Conservation (phyloP, 2,329 filamentous ascomycete genomes). For the Verticillium nubilum region DNA sequence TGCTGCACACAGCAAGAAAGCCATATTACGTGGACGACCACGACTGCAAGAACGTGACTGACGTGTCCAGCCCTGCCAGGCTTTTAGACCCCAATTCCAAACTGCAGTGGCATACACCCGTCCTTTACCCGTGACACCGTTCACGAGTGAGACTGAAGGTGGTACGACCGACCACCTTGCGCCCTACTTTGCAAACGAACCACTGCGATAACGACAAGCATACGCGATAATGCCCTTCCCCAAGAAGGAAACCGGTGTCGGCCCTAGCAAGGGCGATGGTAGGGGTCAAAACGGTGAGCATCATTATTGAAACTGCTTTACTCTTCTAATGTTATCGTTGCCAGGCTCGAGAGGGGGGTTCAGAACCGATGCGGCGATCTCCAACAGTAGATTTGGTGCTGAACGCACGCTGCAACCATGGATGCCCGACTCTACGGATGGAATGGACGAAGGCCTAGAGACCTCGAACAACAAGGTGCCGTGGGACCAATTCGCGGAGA, state of each 20-base stretch:
- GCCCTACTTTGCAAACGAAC: not conserved
- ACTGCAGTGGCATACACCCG: too few species aligned
- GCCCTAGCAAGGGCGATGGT: constrained; percentile 25
- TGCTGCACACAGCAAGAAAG: too few species aligned
- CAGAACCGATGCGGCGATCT: constrained; percentile 85
- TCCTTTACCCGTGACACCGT: not conserved
- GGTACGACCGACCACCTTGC: not conserved
- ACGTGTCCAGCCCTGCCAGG: too few species aligned
- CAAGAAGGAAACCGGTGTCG: constrained; percentile 29
- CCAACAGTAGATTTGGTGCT: constrained; percentile 60
- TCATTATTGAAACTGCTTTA: not conserved
- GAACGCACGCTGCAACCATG: constrained; percentile 78
- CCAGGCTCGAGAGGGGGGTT: constrained; percentile 65
- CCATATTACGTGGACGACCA: too few species aligned
- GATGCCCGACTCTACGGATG: constrained; percentile 62
- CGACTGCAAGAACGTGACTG: too few species aligned
- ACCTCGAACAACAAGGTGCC: constrained; percentile 38
- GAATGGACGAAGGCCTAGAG: constrained; percentile 67
- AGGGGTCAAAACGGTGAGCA: constrained; percentile 33
- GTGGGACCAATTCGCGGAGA: constrained; percentile 95
- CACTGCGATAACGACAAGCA: not conserved
- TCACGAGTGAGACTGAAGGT: not conserved
- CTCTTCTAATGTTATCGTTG: not conserved
- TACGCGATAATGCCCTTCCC: constrained; percentile 31
- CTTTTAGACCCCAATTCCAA: too few species aligned